phyloP scores from a whole-genome alignment of 129 eudicot genomes.

The Artemisia argyi region DNA sequence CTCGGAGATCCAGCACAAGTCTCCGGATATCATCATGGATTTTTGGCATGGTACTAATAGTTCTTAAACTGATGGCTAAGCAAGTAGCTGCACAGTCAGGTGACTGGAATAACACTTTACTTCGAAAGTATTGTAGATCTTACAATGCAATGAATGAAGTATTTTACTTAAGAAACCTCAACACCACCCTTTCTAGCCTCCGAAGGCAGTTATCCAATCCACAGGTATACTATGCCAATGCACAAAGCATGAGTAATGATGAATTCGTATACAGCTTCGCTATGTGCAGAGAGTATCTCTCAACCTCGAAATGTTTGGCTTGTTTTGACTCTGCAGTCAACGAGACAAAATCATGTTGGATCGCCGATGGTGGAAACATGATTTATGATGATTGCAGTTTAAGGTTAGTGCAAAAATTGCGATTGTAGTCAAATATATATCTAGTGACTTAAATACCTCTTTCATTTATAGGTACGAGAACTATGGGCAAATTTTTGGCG shows the following conservation, averaged over 20 bases:
- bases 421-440: background rate
- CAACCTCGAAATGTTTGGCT: constrained; percentile 39
- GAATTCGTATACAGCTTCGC: constrained; percentile 44
- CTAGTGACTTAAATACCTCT: too few species aligned
- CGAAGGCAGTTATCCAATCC: constrained; percentile 37
- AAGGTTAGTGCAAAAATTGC: constrained; percentile 29
- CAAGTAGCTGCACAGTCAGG: constrained; percentile 44
- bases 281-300: constrained; percentile 53
- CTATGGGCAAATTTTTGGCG: constrained; percentile 36
- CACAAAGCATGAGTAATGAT: constrained; percentile 27
- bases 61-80: constrained; percentile 1
- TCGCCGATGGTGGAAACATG: constrained; percentile 42
- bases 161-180: constrained; percentile 34
- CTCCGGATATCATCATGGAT: constrained; percentile 14
- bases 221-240: constrained; percentile 39
- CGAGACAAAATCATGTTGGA: constrained; percentile 36
- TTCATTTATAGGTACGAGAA: constrained; percentile 49
- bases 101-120: constrained; percentile 36
- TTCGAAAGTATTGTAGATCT: constrained; percentile 32
- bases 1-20: background rate
- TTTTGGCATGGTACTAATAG: background rate
- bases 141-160: constrained; percentile 16
- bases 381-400: constrained; percentile 55
- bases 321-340: constrained; percentile 51
- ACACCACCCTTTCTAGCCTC: constrained; percentile 51